Conservation (phyloP, 2,329 filamentous ascomycete species). For the Cercospora sojina region DNA sequence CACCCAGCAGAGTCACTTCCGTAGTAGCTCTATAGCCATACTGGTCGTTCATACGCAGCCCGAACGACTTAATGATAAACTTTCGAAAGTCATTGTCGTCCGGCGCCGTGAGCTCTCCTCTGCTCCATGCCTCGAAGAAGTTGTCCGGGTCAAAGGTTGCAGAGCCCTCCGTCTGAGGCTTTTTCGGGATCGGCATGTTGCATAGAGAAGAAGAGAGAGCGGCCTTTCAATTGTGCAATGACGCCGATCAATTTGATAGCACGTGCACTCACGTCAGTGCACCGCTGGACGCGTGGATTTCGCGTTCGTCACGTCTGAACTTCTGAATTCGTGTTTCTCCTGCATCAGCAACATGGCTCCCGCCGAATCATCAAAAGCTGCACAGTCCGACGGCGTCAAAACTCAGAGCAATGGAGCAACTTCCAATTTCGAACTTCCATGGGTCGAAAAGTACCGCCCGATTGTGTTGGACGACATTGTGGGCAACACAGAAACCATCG, state of each 20-base stretch:
- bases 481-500: constrained; percentile 95
- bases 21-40: constrained; percentile 55
- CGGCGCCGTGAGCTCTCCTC: constrained; percentile 40
- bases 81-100: constrained; percentile 47
- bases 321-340: neutral
- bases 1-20: constrained; percentile 52
- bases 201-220: neutral
- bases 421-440: constrained; percentile 73
- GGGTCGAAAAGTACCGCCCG: constrained; percentile 98
- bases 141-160: constrained; percentile 48
- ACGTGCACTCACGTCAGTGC: neutral
- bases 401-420: constrained; percentile 41
- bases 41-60: constrained; percentile 45
- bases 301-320: constrained; percentile 9
- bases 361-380: constrained; percentile 52
- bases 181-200: constrained; percentile 31
- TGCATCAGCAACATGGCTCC: constrained; percentile 42
- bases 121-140: constrained; percentile 47
- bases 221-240: neutral
- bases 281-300: neutral
- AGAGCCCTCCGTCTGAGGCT: constrained; percentile 42
- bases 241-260: neutral
- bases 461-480: constrained; percentile 95
- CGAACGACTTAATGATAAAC: constrained; percentile 51
- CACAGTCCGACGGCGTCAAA: constrained; percentile 45